These are phyloP conservation scores for Malassezia furfur DNA, from an alignment of 1,284 basidiomycete species.

Conservation along the genomic window DNA sequence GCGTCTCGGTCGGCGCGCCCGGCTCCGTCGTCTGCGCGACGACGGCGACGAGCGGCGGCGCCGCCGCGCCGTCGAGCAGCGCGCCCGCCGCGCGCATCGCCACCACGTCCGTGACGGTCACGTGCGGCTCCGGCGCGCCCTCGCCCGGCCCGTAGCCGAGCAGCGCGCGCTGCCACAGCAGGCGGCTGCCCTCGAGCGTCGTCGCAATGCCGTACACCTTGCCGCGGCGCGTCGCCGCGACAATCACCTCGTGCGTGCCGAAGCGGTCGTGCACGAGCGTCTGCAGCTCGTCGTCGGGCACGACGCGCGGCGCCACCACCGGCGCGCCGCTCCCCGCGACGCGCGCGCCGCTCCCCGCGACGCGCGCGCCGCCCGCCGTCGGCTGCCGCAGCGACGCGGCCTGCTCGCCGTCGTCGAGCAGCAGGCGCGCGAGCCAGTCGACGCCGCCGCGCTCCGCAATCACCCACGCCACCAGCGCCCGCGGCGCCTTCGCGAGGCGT, in stretches of 20 bases:
- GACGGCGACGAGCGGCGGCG: constrained; percentile 26
- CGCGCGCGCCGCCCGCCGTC: constrained; percentile 6
- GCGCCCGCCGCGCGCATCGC: constrained; percentile 31
- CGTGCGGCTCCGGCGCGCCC: constrained; percentile 26
- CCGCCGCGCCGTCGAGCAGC: constrained; percentile 18
- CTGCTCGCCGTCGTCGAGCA: neutral
- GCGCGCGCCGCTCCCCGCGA: too few relatives aligned
- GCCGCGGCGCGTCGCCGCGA: constrained; percentile 63
- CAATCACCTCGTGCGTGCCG: constrained; percentile 75
- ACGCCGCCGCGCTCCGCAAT: neutral
- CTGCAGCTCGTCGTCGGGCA: constrained; percentile 22
- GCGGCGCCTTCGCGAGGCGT: neutral
- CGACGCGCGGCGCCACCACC: constrained; percentile 24
- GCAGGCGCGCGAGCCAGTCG: neutral
- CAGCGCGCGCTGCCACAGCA: constrained; percentile 43
- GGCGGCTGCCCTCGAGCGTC: constrained; percentile 54
- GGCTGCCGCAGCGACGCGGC: neutral
- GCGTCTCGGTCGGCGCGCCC: constrained; percentile 24
- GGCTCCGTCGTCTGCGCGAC: constrained; percentile 35
- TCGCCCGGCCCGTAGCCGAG: constrained; percentile 41
- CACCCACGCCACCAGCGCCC: neutral
- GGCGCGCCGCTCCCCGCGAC: neutral
- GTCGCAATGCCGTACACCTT: constrained; percentile 74
- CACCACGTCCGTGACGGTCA: constrained; percentile 32
- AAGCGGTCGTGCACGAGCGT: constrained; percentile 58